phyloP scores from a whole-genome alignment of 257 asterid species.

The Forsythia viridissima region DNA sequence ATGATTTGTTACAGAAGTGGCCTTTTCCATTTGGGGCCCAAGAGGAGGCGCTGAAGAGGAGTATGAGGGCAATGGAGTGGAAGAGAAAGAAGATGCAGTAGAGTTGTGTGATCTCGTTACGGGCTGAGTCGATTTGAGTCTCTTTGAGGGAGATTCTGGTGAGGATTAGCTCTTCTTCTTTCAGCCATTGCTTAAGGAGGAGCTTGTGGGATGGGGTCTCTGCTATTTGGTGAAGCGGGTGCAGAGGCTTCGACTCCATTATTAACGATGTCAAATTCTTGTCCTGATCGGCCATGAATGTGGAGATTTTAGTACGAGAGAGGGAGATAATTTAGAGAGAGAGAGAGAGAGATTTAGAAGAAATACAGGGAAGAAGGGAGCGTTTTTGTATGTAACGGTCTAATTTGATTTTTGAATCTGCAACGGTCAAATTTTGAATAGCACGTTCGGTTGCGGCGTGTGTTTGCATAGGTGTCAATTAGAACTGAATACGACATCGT shows the following conservation, averaged over 20 bases:
- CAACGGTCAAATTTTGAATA: conserved; percentile 50
- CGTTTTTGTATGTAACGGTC: conserved; percentile 42
- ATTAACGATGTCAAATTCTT: conserved; percentile 14
- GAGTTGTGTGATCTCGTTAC: conserved; percentile 74
- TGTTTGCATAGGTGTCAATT: not conserved
- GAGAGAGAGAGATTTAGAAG: not conserved
- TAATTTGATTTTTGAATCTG: conserved; percentile 25
- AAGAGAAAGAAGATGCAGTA: conserved; percentile 86
- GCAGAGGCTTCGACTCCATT: conserved; percentile 52
- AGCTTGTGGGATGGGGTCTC: conserved; percentile 81
- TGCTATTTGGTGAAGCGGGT: conserved; percentile 89
- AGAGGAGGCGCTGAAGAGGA: conserved; percentile 67
- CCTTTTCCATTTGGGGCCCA: not conserved
- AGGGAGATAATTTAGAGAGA: not conserved
- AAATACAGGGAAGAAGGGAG: conserved; percentile 22
- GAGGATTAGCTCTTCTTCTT: conserved; percentile 84
- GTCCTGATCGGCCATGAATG: conserved; percentile 35
- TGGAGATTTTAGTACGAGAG: not conserved
- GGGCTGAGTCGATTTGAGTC: conserved; percentile 67
- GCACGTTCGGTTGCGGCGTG: not conserved
- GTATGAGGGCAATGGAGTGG: conserved; percentile 78
- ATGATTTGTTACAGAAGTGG: conserved; percentile 49
- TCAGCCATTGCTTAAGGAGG: conserved; percentile 93
- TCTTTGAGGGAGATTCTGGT: conserved; percentile 75
- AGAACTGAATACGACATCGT: not conserved